Base-by-base conservation (phyloP, 2,329 filamentous ascomycete genomes). In the Penicillium palitans region DNA sequence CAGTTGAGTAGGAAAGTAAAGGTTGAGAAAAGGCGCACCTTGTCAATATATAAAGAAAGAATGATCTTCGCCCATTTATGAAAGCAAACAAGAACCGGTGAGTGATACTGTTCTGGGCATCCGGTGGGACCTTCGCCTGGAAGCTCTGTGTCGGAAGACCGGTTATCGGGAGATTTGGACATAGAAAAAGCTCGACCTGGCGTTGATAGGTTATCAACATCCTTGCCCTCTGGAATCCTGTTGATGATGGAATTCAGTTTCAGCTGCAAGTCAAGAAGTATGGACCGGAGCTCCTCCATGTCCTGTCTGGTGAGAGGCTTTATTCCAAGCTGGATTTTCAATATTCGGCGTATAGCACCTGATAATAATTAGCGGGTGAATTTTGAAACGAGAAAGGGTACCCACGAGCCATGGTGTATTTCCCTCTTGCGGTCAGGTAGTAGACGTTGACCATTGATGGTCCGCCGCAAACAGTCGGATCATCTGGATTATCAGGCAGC, bases 31-130 rank as follows among this genome's bases (percentile, higher is more conserved):
- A n/a, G n/a, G 25, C 62, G 27, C 31, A 79, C 71, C 66, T 79
- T 80, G 52, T 80, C 76, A 37, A 77, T 74, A 44, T 78, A 75
- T n/a, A 80, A 66, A 0, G 75, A 78, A 4, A 80, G 65, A 17
- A 76, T 64, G 25, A 80, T 79, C 27, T 70, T 68, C 1, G 78
- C 77, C 78, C 78, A 80, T 61, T 80, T 80, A 62, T 80, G 77
- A 55, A 78, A 80, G 3, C 72, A 73, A 27, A 77, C 70, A 19
- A 79, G 69, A 49, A 77, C 75, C 9, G 72, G 70, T 3, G 75
- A 74, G 61, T 80, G 76, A 55, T 78, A 80, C 52, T 78, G 75
- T 57, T 78, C 76, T 10, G 71, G 52, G 58, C 76, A 78, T 4
- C 74, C 66, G 25, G 61, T 68, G 2, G 71, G 68, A 0, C 72